Conservation (phyloP, 2,329 filamentous ascomycete species). For the Fusarium sp. region DNA sequence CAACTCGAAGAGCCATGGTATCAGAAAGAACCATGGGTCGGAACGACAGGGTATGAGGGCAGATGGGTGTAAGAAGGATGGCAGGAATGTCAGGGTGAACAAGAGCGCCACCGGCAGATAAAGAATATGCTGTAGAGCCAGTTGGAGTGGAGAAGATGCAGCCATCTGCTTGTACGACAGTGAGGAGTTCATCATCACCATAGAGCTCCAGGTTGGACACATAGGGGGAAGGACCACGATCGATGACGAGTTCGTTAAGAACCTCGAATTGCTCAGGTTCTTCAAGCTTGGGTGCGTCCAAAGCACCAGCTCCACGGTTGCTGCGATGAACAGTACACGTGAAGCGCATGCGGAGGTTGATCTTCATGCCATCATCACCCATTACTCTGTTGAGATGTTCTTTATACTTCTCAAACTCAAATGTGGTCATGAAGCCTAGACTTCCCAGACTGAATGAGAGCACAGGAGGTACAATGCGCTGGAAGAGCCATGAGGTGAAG, state of each 20-base stretch:
- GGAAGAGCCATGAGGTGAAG: conserved; percentile 92
- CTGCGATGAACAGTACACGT: conserved; percentile 95
- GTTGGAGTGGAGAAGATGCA: conserved; percentile 98
- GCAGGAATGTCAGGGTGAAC: conserved; percentile 97
- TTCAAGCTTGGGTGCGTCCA: conserved; percentile 71
- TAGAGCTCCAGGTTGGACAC: conserved; percentile 97
- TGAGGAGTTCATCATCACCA: conserved; percentile 93
- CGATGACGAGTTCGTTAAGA: conserved; percentile 97
- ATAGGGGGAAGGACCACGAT: conserved; percentile 94
- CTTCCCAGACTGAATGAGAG: conserved; percentile 86
- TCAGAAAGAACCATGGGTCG: conserved; percentile 97
- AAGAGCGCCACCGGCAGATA: conserved; percentile 93
- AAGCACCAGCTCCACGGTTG: conserved; percentile 49
- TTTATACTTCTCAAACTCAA: conserved; percentile 88
- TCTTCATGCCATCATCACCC: conserved; percentile 94
- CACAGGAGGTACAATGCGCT: conserved; percentile 85
- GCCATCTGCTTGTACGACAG: conserved; percentile 94
- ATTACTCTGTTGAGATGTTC: conserved; percentile 87
- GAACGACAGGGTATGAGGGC: conserved; percentile 96
- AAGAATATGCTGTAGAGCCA: conserved; percentile 92
- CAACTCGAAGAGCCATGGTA: conserved; percentile 89
- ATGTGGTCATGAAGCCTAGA: conserved; percentile 88
- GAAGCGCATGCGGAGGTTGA: conserved; percentile 98
- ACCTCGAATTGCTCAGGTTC: conserved; percentile 98
- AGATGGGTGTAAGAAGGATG: conserved; percentile 96